Percentiles rank a stretch among this genome's conserved stretches.
Conservation (phyloP, 73 alveolate species). For the Tetrahymena borealis region DNA sequence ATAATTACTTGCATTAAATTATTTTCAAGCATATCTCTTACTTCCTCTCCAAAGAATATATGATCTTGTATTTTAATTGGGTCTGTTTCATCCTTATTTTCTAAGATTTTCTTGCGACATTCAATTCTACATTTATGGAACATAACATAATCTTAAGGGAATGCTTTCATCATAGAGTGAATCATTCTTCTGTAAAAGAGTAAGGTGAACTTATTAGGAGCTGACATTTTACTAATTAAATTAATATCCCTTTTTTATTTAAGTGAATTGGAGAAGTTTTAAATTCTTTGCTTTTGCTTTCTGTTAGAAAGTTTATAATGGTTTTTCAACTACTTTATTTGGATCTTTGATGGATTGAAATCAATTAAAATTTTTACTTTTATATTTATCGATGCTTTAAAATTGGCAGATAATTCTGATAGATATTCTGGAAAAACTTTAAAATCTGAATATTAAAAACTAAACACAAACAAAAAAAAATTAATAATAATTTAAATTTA, state of each 20-base stretch:
- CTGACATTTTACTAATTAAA: not conserved
- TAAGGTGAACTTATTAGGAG: constrained; percentile 9
- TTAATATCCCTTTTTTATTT: no score
- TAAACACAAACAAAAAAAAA: not conserved
- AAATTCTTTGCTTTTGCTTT: no score
- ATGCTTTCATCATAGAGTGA: constrained; percentile 67
- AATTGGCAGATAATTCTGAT: not conserved
- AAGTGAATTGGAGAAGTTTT: no score
- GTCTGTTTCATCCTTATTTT: constrained; percentile 44
- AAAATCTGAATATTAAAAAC: not conserved
- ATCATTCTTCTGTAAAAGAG: constrained; percentile 64
- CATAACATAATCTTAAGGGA: constrained; percentile 69
- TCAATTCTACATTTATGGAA: constrained; percentile 63
- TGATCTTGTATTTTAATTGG: constrained; percentile 44
- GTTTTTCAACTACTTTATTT: no score
- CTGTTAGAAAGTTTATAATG: no score
- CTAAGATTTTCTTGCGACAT: constrained; percentile 47
- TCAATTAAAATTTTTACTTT: not conserved
- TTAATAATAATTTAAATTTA: no score
- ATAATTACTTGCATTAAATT: constrained; percentile 17
- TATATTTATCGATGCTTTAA: not conserved
- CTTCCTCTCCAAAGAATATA: constrained; percentile 54
- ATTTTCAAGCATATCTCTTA: constrained; percentile 38
- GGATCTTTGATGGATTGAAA: not conserved
- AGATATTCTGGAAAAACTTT: not conserved